phyloP scores from a whole-genome alignment of 495 filamentous ascomycete genomes.

The Aspergillus funiculosus region DNA sequence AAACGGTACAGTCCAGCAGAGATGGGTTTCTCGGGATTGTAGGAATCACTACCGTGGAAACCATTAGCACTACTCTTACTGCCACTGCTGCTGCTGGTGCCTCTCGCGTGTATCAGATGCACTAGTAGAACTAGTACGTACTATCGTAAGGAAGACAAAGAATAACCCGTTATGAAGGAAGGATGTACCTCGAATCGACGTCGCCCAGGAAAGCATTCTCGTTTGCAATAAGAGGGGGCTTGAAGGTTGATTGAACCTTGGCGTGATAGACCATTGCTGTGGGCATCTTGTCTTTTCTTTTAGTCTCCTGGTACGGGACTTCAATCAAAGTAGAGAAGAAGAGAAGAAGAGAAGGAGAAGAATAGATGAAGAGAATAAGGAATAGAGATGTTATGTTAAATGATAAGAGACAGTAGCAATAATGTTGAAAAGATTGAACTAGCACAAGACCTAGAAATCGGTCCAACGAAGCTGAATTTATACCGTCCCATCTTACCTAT shows the following conservation, averaged over 20 bases:
- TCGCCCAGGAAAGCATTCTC: slow-evolving; percentile 72
- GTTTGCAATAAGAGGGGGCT: slow-evolving; percentile 66
- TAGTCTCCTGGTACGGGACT: too few species aligned
- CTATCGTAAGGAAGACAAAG: background rate
- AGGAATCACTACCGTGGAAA: slow-evolving; percentile 40
- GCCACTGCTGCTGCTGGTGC: too few species aligned
- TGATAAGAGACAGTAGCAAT: too few species aligned
- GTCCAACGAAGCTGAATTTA: background rate
- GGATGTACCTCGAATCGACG: slow-evolving; percentile 49
- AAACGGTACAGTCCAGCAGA: slow-evolving; percentile 67
- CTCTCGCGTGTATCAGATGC: too few species aligned
- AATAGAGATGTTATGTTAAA: too few species aligned
- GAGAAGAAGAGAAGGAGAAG: background rate
- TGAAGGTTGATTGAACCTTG: slow-evolving; percentile 58
- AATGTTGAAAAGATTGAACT: too few species aligned
- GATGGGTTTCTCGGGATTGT: slow-evolving; percentile 58
- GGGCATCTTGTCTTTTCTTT: slow-evolving; percentile 23
- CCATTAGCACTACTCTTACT: background rate
- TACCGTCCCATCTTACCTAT: background rate
- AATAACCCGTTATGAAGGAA: too few species aligned
- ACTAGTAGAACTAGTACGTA: too few species aligned
- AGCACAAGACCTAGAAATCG: too few species aligned
- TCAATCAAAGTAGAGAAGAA: background rate
- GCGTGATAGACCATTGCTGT: slow-evolving; percentile 46
- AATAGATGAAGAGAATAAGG: too few species aligned